Evolutionary conservation across 805 yeast species (phyloP), one percentile per base, ranked within the genome.

Genomic region (Limtongozyma cylindracea): DNA sequence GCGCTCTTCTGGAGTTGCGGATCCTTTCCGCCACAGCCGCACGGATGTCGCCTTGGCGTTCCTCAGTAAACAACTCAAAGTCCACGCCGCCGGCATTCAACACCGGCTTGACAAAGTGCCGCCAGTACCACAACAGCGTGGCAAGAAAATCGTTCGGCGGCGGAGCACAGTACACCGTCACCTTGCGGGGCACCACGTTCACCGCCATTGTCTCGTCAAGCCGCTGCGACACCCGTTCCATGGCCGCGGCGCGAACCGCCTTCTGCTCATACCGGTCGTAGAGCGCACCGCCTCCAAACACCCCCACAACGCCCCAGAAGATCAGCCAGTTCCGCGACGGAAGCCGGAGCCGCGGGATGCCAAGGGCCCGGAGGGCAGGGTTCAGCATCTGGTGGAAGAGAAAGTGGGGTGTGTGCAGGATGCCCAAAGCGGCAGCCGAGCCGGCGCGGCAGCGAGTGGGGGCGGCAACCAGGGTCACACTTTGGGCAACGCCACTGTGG

Each of bases 311-410:
- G 0, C 68, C 38, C 74, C 92, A 72, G 44, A 88, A 88, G 17
- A 80, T 74, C 51, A 62, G 44, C 98, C 96, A 84, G 47, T 84
- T 88, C 29, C 94, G 55, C 1, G 91, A 70, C 0, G 98, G 98
- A 9, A 88, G 47, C 18, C 70, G 59, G 12, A 80, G 33, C 9
- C 69, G 46, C 4, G 78, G 76, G 21, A 84, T 59, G 1, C 96
- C 96, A 74, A 84, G 61, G 35, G 77, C 71, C 29, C 61, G 47
- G 20, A 82, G 56, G 2, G 91, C 92, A 2, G 93, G 92, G 35
- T 80, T 71, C 7, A 61, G 39, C 51, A 55, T 64, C 6, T 56
- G 58, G 27, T 54, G n/a, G n/a, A n/a, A n/a, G n/a, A n/a, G n/a
- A n/a, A n/a, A n/a, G n/a, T n/a, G n/a, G n/a, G n/a, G n/a, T n/a